phyloP scores from a whole-genome alignment of 495 filamentous ascomycete genomes.

The Pyrenula aspistea region DNA sequence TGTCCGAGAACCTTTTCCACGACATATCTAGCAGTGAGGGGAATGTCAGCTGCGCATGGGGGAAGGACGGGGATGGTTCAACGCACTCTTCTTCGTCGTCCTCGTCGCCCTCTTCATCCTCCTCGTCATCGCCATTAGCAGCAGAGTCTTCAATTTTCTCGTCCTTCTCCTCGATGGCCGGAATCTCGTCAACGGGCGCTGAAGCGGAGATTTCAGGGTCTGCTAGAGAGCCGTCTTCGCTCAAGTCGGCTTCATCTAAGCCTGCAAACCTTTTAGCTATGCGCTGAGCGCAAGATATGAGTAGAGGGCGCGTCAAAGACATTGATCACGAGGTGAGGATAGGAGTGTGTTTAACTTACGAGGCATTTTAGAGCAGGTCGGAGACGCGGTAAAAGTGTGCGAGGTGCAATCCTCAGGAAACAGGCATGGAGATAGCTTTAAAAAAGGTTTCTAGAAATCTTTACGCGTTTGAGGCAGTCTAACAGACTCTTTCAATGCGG shows the following conservation, averaged over 20 bases:
- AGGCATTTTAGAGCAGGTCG: slow-evolving; percentile 3
- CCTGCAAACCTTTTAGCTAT: slow-evolving; percentile 1
- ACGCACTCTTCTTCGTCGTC: slow-evolving; percentile 28
- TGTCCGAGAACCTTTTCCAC: slow-evolving; percentile 49
- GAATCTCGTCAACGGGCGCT: slow-evolving; percentile 29
- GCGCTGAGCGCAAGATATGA: not conserved
- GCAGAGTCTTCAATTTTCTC: slow-evolving; percentile 15
- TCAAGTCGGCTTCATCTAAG: not conserved
- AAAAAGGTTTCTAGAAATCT: not conserved
- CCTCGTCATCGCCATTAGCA: slow-evolving; percentile 19
- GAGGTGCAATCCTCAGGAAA: too few species aligned
- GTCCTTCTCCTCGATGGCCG: slow-evolving; percentile 22
- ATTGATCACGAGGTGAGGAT: not conserved
- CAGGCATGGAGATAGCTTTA: too few species aligned
- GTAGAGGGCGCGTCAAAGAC: not conserved
- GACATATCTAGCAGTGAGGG: slow-evolving; percentile 30
- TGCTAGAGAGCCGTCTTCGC: not conserved
- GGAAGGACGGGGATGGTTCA: slow-evolving; percentile 5
- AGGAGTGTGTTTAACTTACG: not conserved
- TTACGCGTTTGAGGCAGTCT: slow-evolving; percentile 4
- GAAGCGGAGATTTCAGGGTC: slow-evolving; percentile 19
- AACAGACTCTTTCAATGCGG: slow-evolving; percentile 5
- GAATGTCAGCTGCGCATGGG: slow-evolving; percentile 16
- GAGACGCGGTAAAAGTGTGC: not conserved
- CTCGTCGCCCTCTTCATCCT: slow-evolving; percentile 18